Evolutionary conservation across 805 yeast species (phyloP), one percentile per base, ranked within the genome.

Genomic region (Metschnikowia lunata): DNA sequence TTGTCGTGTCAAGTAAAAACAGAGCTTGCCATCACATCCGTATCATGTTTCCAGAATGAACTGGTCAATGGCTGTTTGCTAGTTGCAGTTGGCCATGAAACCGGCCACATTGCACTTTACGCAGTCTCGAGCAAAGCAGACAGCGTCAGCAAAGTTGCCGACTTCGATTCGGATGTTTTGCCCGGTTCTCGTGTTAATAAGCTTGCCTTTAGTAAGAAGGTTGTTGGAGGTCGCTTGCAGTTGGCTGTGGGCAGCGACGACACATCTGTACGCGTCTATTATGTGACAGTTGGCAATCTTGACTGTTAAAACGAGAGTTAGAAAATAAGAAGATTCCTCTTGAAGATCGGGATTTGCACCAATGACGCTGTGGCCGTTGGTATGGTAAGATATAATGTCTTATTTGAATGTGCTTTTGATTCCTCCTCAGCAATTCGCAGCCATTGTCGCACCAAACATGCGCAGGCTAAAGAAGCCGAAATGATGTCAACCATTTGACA

Each of bases 181-280:
- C 93, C 96, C 9, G 78, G 80, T 6, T 83, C 71, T 36, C 74
- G 83, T 57, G 69, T 88, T 10, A 63, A 80, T 28, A 75, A 85
- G 52, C 61, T 88, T 33, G 68, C 77, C 35, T 86, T 89, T 76
- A 73, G 81, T 46, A 48, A 48, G 2, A 52, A 51, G 11, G 29
- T 28, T 8, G 8, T 29, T 10, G 39, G 15, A 7, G 34, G 43
- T 3, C 10, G 26, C 7, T 39, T 50, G n/a, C 57, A 55, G 8
- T 62, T 85, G 45, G 89, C 83, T 1, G 80, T 75, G 30, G 84
- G 82, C 12, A 79, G 88, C 52, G 73, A 71, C 34, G 96, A 88
- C 58, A 66, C 75, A 35, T 83, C 93, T 1, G 71, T 79, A 11
- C 63, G 86, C 39, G 60, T 76, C 8, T 71, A 68, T 48, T 31